These are phyloP conservation scores for Aspergillus felis DNA, from an alignment of 2,329 filamentous ascomycete species.

Conservation along the genomic window DNA sequence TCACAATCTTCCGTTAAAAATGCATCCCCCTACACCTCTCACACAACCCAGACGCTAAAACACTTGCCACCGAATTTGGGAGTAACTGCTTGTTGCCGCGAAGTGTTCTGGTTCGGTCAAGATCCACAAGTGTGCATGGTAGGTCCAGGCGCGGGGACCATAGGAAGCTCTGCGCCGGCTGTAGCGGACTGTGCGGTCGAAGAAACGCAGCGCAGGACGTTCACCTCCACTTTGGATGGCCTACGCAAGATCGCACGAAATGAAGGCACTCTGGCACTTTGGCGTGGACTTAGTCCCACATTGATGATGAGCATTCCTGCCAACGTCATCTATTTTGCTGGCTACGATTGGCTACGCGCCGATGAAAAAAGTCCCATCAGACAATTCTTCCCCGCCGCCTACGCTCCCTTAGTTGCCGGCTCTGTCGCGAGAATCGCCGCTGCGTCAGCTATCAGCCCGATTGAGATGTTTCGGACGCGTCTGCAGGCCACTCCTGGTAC, in stretches of 20 bases:
- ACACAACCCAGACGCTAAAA: slow-evolving; percentile 50
- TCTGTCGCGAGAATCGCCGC: slow-evolving; percentile 73
- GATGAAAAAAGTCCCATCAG: slow-evolving; percentile 69
- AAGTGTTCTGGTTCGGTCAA: slow-evolving; percentile 95
- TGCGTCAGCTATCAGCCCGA: slow-evolving; percentile 77
- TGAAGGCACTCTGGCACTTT: slow-evolving; percentile 80
- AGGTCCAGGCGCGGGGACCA: slow-evolving; percentile 39
- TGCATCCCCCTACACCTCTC: slow-evolving; percentile 55
- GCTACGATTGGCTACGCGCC: slow-evolving; percentile 89
- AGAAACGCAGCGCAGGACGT: slow-evolving; percentile 75
- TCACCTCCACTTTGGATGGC: slow-evolving; percentile 88
- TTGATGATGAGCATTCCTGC: slow-evolving; percentile 89
- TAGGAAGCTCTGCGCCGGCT: slow-evolving; percentile 41
- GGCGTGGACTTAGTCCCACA: slow-evolving; percentile 92
- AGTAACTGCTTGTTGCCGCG: slow-evolving; percentile 89
- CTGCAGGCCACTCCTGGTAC: slow-evolving; percentile 70
- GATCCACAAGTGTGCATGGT: slow-evolving; percentile 76
- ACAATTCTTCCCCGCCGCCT: slow-evolving; percentile 60
- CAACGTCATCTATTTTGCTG: slow-evolving; percentile 98
- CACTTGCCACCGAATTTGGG: slow-evolving; percentile 79
- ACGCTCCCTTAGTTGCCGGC: slow-evolving; percentile 76
- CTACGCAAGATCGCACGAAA: slow-evolving; percentile 91
- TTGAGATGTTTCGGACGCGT: slow-evolving; percentile 90
- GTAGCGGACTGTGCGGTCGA: slow-evolving; percentile 77
- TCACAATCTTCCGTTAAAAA: slow-evolving; percentile 63